These are phyloP conservation scores for Lathyrus tuberosus DNA, from an alignment of 306 rosid species.

Conservation along the genomic window DNA sequence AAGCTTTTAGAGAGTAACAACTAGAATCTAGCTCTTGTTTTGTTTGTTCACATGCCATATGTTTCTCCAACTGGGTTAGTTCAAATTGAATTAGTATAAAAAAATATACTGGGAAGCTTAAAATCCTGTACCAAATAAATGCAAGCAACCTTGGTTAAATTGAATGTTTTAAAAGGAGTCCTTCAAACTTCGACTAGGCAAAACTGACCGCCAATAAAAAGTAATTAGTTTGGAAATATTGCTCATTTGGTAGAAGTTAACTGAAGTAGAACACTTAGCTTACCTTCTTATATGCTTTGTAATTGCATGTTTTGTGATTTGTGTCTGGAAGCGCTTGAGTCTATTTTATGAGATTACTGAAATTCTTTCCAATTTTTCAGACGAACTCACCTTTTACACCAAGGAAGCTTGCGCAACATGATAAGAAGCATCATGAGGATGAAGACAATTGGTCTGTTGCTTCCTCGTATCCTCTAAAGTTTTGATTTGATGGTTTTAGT, in stretches of 20 bases:
- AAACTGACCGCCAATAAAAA: slow-evolving; percentile 5
- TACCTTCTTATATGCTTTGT: slow-evolving; percentile 27
- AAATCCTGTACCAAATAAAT: slow-evolving; percentile 24
- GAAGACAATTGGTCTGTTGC: slow-evolving; percentile 81
- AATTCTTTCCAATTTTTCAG: slow-evolving; percentile 47
- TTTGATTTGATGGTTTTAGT: slow-evolving; percentile 38
- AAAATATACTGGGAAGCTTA: slow-evolving; percentile 9
- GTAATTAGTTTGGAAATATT: slow-evolving; percentile 21
- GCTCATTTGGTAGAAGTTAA: slow-evolving; percentile 25
- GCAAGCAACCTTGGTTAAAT: slow-evolving; percentile 19
- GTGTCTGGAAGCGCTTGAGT: neutral
- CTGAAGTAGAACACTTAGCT: slow-evolving; percentile 16
- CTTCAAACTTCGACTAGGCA: slow-evolving; percentile 4
- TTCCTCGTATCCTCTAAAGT: slow-evolving; percentile 88
- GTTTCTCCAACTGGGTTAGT: slow-evolving; percentile 4
- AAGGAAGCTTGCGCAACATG: slow-evolving; percentile 52
- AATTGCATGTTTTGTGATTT: slow-evolving; percentile 9
- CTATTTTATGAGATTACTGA: slow-evolving; percentile 35
- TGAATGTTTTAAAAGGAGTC: slow-evolving; percentile 1
- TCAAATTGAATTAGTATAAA: slow-evolving; percentile 1
- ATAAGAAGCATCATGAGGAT: slow-evolving; percentile 73
- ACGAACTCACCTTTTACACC: slow-evolving; percentile 70
- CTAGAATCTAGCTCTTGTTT: slow-evolving; percentile 17
- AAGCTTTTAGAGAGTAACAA: slow-evolving; percentile 17
- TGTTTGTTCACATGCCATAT: slow-evolving; percentile 23